Conservation (phyloP, 2,329 filamentous ascomycete species). For the Clarireedia monteithiana region DNA sequence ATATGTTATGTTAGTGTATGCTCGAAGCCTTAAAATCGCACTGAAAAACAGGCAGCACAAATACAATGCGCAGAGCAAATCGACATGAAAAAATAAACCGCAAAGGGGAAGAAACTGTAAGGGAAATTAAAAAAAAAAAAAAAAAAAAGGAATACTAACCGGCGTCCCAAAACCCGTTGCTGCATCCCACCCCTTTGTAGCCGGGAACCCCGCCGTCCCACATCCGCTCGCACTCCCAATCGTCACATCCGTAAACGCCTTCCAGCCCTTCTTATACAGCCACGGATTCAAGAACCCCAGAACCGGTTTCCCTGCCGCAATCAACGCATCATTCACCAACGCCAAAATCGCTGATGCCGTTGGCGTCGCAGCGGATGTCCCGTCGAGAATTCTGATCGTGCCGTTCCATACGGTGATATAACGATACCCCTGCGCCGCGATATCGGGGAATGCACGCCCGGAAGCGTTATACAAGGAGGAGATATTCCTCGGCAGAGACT, state of each 20-base stretch:
- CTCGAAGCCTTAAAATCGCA: no score
- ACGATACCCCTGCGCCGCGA: constrained; percentile 48
- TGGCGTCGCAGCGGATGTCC: constrained; percentile 47
- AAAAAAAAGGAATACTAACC: background rate
- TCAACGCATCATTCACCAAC: constrained; percentile 53
- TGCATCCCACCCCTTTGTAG: constrained; percentile 30
- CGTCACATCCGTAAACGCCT: constrained; percentile 34
- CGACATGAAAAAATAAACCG: background rate
- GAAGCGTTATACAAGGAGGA: constrained; percentile 34
- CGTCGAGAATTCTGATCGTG: constrained; percentile 34
- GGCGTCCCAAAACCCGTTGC: constrained; percentile 33
- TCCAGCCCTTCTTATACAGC: constrained; percentile 31
- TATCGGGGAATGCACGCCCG: constrained; percentile 43
- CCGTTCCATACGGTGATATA: constrained; percentile 37
- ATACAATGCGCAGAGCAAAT: no score
- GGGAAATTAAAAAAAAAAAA: background rate
- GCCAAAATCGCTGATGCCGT: constrained; percentile 48
- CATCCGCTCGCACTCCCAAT: constrained; percentile 33
- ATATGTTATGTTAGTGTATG: no score
- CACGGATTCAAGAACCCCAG: constrained; percentile 37
- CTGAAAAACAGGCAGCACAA: no score
- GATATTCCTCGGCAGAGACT: constrained; percentile 36
- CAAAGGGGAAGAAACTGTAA: background rate
- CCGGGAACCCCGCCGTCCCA: constrained; percentile 23
- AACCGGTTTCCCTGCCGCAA: constrained; percentile 40